Evolutionary conservation across 2,329 filamentous ascomycete species (phyloP).

Genomic region (Fusarium anthophilum): DNA sequence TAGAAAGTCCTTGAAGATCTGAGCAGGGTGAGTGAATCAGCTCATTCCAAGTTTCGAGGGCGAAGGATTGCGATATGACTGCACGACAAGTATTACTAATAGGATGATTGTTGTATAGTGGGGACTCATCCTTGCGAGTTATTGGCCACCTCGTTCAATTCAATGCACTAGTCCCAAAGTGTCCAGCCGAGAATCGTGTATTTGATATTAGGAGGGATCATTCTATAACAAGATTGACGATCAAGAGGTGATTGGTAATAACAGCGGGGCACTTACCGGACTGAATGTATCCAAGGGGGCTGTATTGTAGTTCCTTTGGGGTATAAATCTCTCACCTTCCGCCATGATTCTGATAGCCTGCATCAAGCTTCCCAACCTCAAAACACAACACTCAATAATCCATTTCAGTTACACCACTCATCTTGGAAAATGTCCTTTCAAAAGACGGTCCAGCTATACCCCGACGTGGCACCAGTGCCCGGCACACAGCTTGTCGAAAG

Average conservation of each 20-base stretch:
- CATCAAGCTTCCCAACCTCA: neutral
- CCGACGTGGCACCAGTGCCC: fast-evolving
- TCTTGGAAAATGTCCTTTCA: neutral
- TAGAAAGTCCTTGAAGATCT: fast-evolving
- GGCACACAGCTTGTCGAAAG: fast-evolving
- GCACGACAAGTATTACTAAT: neutral
- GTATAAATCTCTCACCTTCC: neutral
- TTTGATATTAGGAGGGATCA: too few species aligned
- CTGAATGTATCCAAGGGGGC: fast-evolving
- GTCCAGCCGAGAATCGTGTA: neutral
- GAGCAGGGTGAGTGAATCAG: neutral
- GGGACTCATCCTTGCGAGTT: fast-evolving
- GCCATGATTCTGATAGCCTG: neutral
- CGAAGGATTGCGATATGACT: neutral
- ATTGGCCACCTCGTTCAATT: neutral
- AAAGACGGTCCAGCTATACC: neutral
- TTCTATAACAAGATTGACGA: neutral
- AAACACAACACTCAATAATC: neutral
- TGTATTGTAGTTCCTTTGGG: fast-evolving
- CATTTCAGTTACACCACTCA: fast-evolving
- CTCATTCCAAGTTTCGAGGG: fast-evolving
- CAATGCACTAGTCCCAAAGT: neutral
- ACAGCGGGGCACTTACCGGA: fast-evolving
- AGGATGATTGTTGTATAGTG: fast-evolving
- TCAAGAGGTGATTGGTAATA: neutral